Percentiles rank a stretch among this genome's conserved stretches.
phyloP scores from a whole-genome alignment of 2,329 filamentous ascomycete species.

The Penicillium hesseltinei region DNA sequence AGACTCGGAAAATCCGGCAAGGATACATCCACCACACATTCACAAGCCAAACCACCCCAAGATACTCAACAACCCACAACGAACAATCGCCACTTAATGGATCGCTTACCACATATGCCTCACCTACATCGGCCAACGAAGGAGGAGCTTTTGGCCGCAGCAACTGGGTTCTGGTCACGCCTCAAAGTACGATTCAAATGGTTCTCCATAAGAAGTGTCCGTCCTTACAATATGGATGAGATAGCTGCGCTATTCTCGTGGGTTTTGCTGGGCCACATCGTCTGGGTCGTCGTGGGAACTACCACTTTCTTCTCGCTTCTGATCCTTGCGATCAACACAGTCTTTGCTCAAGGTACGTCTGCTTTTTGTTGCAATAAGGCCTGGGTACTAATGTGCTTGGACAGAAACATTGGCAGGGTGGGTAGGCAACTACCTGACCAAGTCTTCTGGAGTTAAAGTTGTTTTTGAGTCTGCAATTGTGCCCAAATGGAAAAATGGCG shows the following conservation, averaged over 20 bases:
- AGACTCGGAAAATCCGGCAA: constrained; percentile 9
- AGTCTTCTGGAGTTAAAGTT: constrained; percentile 87
- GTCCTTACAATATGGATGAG: constrained; percentile 94
- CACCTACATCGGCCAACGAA: constrained; percentile 81
- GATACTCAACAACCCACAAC: constrained; percentile 18
- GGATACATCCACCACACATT: constrained; percentile 4
- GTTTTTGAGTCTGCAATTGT: constrained; percentile 98
- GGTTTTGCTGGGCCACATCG: constrained; percentile 87
- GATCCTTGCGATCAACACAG: constrained; percentile 90
- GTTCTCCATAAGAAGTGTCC: constrained; percentile 89
- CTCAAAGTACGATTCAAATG: constrained; percentile 93
- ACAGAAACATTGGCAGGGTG: constrained; percentile 86
- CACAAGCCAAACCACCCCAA: constrained; percentile 26
- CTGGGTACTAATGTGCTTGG: background rate
- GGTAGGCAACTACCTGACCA: constrained; percentile 92
- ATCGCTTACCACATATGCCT: constrained; percentile 68
- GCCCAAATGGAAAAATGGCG: constrained; percentile 89
- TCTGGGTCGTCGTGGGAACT: constrained; percentile 95
- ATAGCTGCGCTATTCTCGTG: constrained; percentile 94
- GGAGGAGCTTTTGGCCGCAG: constrained; percentile 86
- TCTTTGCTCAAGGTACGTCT: constrained; percentile 79
- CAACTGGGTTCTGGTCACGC: constrained; percentile 88
- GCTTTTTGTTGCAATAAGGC: constrained; percentile 18
- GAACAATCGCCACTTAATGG: constrained; percentile 49
- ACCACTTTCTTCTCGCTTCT: constrained; percentile 94